A percentile compares a stretch with the other conserved stretches of the same genome.
Evolutionary conservation across 441 rosid genomes (phyloP).

Genomic region (Gossypium lobatum): DNA sequence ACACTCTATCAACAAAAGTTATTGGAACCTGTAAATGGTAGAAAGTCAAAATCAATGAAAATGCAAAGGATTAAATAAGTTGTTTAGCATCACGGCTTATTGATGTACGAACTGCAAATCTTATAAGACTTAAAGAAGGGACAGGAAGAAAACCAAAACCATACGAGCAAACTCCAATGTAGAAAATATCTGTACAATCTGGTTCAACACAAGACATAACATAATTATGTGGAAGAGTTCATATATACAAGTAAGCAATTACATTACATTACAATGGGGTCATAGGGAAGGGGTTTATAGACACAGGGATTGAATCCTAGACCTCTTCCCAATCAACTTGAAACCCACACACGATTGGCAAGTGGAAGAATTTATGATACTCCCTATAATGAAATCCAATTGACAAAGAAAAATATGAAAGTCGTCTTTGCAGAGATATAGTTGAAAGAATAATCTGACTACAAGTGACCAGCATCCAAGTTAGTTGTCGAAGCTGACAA

Average conservation of each 20-base stretch:
- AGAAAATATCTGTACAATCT: neutral
- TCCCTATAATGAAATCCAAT: neutral
- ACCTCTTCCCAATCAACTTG: no score
- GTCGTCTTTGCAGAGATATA: neutral
- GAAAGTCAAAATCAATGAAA: neutral
- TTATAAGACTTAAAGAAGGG: neutral
- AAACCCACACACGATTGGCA: no score
- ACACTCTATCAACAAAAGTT: conserved; percentile 85
- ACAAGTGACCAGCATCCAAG: neutral
- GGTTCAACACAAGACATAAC: neutral
- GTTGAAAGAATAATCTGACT: neutral
- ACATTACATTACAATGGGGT: no score
- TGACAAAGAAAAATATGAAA: neutral
- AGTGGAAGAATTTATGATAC: neutral
- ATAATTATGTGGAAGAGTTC: neutral
- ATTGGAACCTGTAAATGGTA: conserved; percentile 72
- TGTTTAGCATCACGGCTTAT: neutral
- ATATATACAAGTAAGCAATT: no score
- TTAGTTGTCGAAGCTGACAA: neutral
- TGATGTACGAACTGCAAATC: neutral
- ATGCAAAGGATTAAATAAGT: neutral
- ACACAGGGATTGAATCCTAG: no score
- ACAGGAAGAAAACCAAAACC: neutral
- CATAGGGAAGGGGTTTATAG: no score
- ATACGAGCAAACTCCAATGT: neutral